Evolutionary conservation across 345 rosid genomes (phyloP), one percentile per base, ranked within the genome.

Genomic region (Citrus medica): DNA sequence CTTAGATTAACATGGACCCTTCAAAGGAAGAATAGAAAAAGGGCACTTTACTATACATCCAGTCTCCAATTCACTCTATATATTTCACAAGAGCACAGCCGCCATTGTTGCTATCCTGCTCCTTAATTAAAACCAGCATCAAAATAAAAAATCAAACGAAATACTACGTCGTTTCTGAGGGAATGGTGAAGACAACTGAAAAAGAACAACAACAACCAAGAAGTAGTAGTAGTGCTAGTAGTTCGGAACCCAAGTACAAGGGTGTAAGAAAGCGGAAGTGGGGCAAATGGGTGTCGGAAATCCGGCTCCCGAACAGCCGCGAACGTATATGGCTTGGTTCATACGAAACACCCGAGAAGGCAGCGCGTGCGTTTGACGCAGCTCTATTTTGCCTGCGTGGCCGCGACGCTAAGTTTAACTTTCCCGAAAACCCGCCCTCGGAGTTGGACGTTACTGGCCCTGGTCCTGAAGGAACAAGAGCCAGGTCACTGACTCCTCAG

Each of bases 221-320:
- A 21, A 22, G 48, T 3, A n/a, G 64, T 4, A 59, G 22, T 13
- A 74, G 28, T 76, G 7, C 8, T 8, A 38, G 42, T 38, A 8
- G 7, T n/a, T 28, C 40, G 22, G 71, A 78, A 55, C 87, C 89
- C 0, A 90, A 88, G 84, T 95, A 90, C 87, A 95, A 85, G 38
- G 98, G 98, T 9, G 98, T 95, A 13, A 24, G 98, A 16, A 92
- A 91, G 92, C 79, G 98, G 75, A 93, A 93, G 73, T 93, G 98
- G 98, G 98, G 98, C 1, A 95, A 90, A 73, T 95, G 95, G 95
- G 98, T 95, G 74, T 92, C 98, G 1, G 98, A 95, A 82, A 91
- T 95, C 65, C 84, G 98, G 79, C 94, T 95, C 2, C 98, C 98
- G 0, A 92, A 95, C 71, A 90, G 98, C 86, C 88, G 98, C 1